A percentile compares a stretch with the other conserved stretches of the same genome.
Evolutionary conservation across 2,329 filamentous ascomycete species (phyloP).

Genomic region (Pseudonectria foliicola): DNA sequence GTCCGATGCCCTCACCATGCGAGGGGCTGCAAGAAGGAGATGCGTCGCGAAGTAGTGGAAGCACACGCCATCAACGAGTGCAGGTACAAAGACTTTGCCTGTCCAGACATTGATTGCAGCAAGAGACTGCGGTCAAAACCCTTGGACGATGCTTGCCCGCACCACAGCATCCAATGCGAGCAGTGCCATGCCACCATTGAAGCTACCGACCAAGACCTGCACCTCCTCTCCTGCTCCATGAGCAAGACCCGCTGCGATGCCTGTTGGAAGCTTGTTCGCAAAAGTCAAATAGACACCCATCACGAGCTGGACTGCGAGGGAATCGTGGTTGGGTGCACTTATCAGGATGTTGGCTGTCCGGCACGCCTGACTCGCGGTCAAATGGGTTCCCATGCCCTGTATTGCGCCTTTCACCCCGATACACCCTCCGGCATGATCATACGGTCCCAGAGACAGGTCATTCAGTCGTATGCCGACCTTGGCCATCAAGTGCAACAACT

Average conservation of each 20-base stretch:
- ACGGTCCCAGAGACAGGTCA: slow-evolving; percentile 39
- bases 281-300: slow-evolving; percentile 41
- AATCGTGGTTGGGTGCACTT: slow-evolving; percentile 41
- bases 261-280: slow-evolving; percentile 39
- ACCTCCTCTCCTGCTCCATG: slow-evolving; percentile 36
- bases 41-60: slow-evolving; percentile 47
- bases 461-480: slow-evolving; percentile 34
- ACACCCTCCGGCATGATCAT: slow-evolving; percentile 46
- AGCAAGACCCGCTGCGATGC: slow-evolving; percentile 42
- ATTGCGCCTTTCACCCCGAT: slow-evolving; percentile 45
- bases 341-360: slow-evolving; percentile 31
- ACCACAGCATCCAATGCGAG: slow-evolving; percentile 43
- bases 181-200: slow-evolving; percentile 46
- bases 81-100: slow-evolving; percentile 47
- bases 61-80: slow-evolving; percentile 52
- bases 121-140: slow-evolving; percentile 46
- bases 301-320: slow-evolving; percentile 42
- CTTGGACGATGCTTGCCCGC: slow-evolving; percentile 45
- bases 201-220: slow-evolving; percentile 33
- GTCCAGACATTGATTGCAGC: slow-evolving; percentile 45
- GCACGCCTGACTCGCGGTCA: slow-evolving; percentile 26
- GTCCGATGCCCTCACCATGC: slow-evolving; percentile 51
- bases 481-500: slow-evolving; percentile 29
- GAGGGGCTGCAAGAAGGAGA: slow-evolving; percentile 42
- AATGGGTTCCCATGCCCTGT: slow-evolving; percentile 38